Percentiles rank a stretch among this genome's conserved stretches.
Evolutionary conservation across 805 yeast species (phyloP).

Genomic region (Ogataea ramenticola): DNA sequence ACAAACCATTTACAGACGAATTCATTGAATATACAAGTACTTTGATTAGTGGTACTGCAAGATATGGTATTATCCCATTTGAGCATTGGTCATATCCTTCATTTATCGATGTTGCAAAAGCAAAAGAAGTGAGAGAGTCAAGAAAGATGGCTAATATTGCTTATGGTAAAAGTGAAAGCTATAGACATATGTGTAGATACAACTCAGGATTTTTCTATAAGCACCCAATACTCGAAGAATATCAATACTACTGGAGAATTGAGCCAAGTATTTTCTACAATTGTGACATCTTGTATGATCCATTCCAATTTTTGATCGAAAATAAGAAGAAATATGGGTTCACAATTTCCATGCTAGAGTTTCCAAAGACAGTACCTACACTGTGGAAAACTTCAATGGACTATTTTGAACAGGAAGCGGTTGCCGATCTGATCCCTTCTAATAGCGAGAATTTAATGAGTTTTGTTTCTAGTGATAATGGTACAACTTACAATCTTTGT

Average conservation of each 20-base stretch:
- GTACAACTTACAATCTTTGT: slow-evolving; percentile 59
- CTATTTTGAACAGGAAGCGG: slow-evolving; percentile 27
- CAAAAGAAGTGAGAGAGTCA: slow-evolving; percentile 28
- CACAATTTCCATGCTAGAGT: slow-evolving; percentile 45
- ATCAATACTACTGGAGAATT: slow-evolving; percentile 57
- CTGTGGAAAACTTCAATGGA: slow-evolving; percentile 42
- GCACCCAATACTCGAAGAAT: slow-evolving; percentile 42
- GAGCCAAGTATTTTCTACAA: slow-evolving; percentile 46
- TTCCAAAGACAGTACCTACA: slow-evolving; percentile 41
- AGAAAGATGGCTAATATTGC: slow-evolving; percentile 32
- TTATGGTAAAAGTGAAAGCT: slow-evolving; percentile 60
- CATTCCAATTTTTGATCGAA: slow-evolving; percentile 47
- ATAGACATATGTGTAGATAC: slow-evolving; percentile 64
- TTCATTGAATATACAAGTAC: slow-evolving; percentile 32
- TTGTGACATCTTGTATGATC: slow-evolving; percentile 49
- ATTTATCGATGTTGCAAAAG: slow-evolving; percentile 34
- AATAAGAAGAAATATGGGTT: slow-evolving; percentile 44
- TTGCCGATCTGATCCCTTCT: slow-evolving; percentile 11
- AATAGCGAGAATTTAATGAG: slow-evolving; percentile 37
- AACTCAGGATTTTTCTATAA: slow-evolving; percentile 48
- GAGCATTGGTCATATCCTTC: slow-evolving; percentile 49
- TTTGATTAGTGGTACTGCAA: slow-evolving; percentile 36
- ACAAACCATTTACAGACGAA: slow-evolving; percentile 35
- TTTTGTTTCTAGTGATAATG: slow-evolving; percentile 59
- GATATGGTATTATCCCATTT: slow-evolving; percentile 39